phyloP scores from a whole-genome alignment of 208 protist genomes.

The Porcisia deanei region DNA sequence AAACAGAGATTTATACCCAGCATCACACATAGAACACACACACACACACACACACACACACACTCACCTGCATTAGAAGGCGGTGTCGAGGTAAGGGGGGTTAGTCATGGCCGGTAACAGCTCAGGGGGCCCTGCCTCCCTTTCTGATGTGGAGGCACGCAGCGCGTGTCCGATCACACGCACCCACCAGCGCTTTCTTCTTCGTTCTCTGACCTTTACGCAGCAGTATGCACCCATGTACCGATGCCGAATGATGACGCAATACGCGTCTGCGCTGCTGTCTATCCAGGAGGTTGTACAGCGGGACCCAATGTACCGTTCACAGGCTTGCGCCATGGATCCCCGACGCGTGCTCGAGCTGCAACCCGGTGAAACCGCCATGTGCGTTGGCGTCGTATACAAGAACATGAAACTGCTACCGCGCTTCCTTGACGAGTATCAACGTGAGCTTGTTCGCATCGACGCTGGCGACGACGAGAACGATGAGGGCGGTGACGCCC shows the following conservation, averaged over 20 bases:
- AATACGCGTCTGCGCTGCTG: constrained; percentile 37
- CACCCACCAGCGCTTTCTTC: constrained; percentile 82
- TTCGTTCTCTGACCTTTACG: constrained; percentile 70
- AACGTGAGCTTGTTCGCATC: constrained; percentile 82
- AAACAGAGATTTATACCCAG: not conserved
- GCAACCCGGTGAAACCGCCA: constrained; percentile 41
- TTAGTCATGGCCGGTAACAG: not conserved
- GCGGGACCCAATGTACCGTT: constrained; percentile 2
- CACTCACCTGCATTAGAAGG: not conserved
- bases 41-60: not conserved
- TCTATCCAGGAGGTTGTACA: constrained; percentile 38
- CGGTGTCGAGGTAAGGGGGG: not conserved
- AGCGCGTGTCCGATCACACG: constrained; percentile 59
- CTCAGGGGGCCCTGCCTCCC: not conserved
- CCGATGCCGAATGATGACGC: constrained; percentile 57
- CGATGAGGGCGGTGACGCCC: constrained; percentile 23
- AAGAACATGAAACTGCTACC: constrained; percentile 91
- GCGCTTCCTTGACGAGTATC: constrained; percentile 87
- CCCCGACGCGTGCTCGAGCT: constrained; percentile 70
- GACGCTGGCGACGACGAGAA: constrained; percentile 81
- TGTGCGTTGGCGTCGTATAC: constrained; percentile 85
- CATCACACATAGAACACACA: not conserved
- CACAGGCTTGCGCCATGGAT: not conserved
- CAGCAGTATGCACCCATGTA: constrained; percentile 91
- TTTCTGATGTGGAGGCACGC: constrained; percentile 35